Base-by-base conservation (phyloP, 768 basidiomycete genomes). In the Termitomyces sp. region DNA sequence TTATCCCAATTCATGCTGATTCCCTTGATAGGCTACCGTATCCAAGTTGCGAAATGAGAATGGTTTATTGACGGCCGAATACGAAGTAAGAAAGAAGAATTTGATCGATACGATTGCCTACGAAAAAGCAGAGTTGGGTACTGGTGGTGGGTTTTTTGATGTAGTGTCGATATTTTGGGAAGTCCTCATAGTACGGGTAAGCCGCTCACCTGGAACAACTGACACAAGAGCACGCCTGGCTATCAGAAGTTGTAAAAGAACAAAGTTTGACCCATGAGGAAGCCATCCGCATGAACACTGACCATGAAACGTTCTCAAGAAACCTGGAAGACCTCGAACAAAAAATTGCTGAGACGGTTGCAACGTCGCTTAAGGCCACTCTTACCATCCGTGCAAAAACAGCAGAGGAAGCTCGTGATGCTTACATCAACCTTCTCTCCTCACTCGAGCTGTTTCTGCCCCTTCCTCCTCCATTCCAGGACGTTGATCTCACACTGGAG, bases 261-360 rank as follows among this genome's bases (percentile, higher is more conserved):
- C 97, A 99, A 68, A 95, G 96, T 64, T 79, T 99, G 43, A 83
- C 90, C 1, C 88, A 89, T 0, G 92, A 95, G 68, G 95, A 99
- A 70, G 93, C 97, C 41, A 71, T 82, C 51, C 85, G 85, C 37
- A 95, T 99, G 91, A 94, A 88, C 63, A 84, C 84, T 5, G 94
- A 98, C 60, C 88, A 93, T 55, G 90, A 94, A 62, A 82, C 77
- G 26, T 77, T 96, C 35, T 74, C 81, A 4, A 80, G 84, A 49
- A 88, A 80, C 61, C 71, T 93, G 52, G 85, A 88, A 59, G 89
- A 90, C 58, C 80, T 94, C 53, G 86, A 83, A 59, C 75, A 81
- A 57, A 93, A 88, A 65, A 81, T 91, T 8, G 70, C 82, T 0
- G 88, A 94, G 61, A 83, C 87, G 64, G 69, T 73, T 14, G 79